Percentiles rank a stretch among this genome's conserved stretches.
phyloP scores from a whole-genome alignment of 306 rosid species.

The Cicer cuneatum region DNA sequence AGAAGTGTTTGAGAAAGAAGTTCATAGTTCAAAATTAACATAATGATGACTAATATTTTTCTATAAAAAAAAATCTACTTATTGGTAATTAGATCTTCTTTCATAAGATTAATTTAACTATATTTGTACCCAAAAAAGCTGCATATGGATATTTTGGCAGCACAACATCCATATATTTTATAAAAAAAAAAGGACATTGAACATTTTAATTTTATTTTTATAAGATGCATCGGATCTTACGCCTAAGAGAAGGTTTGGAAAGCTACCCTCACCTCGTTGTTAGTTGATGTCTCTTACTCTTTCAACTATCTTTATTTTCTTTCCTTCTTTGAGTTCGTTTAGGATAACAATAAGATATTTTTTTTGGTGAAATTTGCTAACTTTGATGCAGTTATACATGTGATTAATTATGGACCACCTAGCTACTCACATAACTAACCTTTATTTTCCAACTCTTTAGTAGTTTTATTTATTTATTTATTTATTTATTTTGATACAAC shows the following conservation, averaged over 20 bases:
- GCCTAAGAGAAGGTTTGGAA: slow-evolving; percentile 24
- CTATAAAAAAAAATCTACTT: too few species aligned
- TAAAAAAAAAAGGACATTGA: slow-evolving; percentile 6
- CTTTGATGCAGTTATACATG: slow-evolving; percentile 27
- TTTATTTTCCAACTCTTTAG: neutral
- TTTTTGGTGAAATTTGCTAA: slow-evolving; percentile 14
- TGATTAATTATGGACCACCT: slow-evolving; percentile 23
- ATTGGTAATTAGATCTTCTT: too few species aligned
- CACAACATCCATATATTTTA: slow-evolving; percentile 5
- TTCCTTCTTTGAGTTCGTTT: neutral
- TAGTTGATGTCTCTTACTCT: slow-evolving; percentile 18
- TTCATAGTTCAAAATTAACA: too few species aligned
- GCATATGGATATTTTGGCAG: slow-evolving; percentile 1
- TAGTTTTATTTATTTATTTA: neutral
- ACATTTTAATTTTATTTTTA: neutral
- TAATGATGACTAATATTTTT: too few species aligned
- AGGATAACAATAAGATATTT: slow-evolving; percentile 1
- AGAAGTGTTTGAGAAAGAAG: too few species aligned
- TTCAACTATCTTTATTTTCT: neutral
- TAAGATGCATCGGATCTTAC: slow-evolving; percentile 32
- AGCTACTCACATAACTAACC: neutral
- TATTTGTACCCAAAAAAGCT: neutral
- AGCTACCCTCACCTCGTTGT: slow-evolving; percentile 1
- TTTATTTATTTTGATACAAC: neutral
- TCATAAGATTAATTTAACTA: too few species aligned